These are phyloP conservation scores for Jamesozyma jinghongensis DNA, from an alignment of 805 yeast genomes.

Conservation along the genomic window DNA sequence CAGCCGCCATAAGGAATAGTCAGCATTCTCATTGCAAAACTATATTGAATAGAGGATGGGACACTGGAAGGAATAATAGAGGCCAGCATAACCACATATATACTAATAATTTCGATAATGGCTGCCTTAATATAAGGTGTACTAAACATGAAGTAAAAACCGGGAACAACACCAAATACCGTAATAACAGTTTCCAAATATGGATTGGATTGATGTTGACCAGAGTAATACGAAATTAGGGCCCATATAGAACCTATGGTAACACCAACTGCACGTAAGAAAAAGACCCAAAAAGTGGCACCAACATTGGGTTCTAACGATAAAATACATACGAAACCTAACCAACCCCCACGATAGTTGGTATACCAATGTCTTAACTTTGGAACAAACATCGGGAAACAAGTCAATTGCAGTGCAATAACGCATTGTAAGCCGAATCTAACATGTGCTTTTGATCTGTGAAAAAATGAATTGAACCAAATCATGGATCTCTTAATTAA, in stretches of 20 bases:
- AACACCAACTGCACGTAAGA: constrained; percentile 41
- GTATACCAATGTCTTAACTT: constrained; percentile 40
- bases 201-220: constrained; percentile 33
- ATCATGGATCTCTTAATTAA: constrained; percentile 1
- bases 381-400: constrained; percentile 45
- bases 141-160: constrained; percentile 37
- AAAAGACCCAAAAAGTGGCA: constrained; percentile 39
- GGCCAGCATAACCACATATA: constrained; percentile 40
- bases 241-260: constrained; percentile 43
- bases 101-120: constrained; percentile 39
- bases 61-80: constrained; percentile 33
- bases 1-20: constrained; percentile 45
- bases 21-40: constrained; percentile 42
- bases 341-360: constrained; percentile 43
- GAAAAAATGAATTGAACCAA: constrained; percentile 14
- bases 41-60: constrained; percentile 33
- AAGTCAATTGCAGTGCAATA: constrained; percentile 37
- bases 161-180: constrained; percentile 37
- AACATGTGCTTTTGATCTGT: constrained; percentile 29
- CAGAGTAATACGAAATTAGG: constrained; percentile 38
- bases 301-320: constrained; percentile 45
- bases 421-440: constrained; percentile 40
- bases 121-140: constrained; percentile 45
- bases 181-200: constrained; percentile 37
- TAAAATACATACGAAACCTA: constrained; percentile 44